A percentile compares a stretch with the other conserved stretches of the same genome.
These are phyloP conservation scores for Trypanosoma platydactyli DNA, from an alignment of 208 protist species.

Conservation along the genomic window DNA sequence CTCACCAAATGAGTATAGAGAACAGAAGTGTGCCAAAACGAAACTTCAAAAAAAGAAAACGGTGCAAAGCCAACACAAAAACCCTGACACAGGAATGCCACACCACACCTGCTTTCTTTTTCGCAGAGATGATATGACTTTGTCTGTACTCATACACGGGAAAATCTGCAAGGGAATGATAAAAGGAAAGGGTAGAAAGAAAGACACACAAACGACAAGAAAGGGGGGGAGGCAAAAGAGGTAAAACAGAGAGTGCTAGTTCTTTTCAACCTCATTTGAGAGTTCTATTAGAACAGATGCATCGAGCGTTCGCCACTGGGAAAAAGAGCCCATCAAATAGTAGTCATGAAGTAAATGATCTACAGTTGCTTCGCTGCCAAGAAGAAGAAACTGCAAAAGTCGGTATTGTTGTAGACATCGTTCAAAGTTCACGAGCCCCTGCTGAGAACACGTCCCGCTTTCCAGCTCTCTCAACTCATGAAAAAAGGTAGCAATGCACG, in stretches of 20 bases:
- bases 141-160: too few species aligned
- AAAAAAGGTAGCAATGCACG: slow-evolving; percentile 21
- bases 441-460: neutral
- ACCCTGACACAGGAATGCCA: too few species aligned
- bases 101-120: too few species aligned
- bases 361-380: slow-evolving; percentile 3
- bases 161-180: too few species aligned
- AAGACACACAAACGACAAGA: too few species aligned
- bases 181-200: too few species aligned
- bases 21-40: too few species aligned
- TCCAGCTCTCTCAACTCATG: slow-evolving; percentile 20
- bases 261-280: slow-evolving; percentile 11
- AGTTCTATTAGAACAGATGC: slow-evolving; percentile 16
- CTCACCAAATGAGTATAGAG: too few species aligned
- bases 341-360: slow-evolving; percentile 6
- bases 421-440: slow-evolving; percentile 26
- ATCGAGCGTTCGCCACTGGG: slow-evolving; percentile 17
- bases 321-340: slow-evolving; percentile 20
- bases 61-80: too few species aligned
- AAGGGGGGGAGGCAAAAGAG: slow-evolving; percentile 9
- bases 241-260: slow-evolving; percentile 3
- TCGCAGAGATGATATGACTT: too few species aligned
- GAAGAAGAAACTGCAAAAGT: slow-evolving; percentile 21
- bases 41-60: too few species aligned
- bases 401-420: slow-evolving; percentile 26